Base-by-base conservation (phyloP, 148 eudicot species). In the Cornus suecica region DNA sequence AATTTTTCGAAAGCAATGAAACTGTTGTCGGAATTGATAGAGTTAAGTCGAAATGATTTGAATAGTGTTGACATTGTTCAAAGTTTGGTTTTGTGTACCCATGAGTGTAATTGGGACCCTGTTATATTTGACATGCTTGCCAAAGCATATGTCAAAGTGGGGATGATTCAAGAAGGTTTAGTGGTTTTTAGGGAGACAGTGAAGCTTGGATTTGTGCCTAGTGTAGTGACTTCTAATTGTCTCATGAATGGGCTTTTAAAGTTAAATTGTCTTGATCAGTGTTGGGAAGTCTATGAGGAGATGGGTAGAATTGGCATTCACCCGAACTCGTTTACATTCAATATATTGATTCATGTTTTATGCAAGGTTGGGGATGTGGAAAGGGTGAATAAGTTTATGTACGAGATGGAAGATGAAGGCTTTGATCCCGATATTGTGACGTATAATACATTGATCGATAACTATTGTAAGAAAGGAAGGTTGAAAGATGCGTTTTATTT, bases 321-420 rank as follows among this genome's bases (percentile, higher is more conserved):
- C 48, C 89, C 96, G 1, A 94, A 94, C 81, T 76, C 91, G 0
- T 83, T 74, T 83, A 94, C 99, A 5, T 90, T 90, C 82, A 94
- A 94, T 76, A 90, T 92, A 69, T 85, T 92, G 83, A 90, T 89
- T 45, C 74, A 88, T 86, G 85, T 85, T 48, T 73, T 92, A 48
- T 92, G 96, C 73, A 89, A 86, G 84, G 84, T 84, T 45, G 86
- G 81, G 28, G 80, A 86, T 71, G 85, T 83, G 30, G 86, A 87
- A 54, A 89, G 86, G 87, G 87, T 90, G 48, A 88, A 92, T 74
- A 88, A 83, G 66, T 90, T 94, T 76, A 72, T 94, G 77, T 94
- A 94, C 80, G 89, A 88, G 83, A 89, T 94, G 90, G 98, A 94
- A 84, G 98, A 94, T 78, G 92, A 88, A 80, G 97, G 97, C 64